Evolutionary conservation across 169 alveolate species (phyloP), one percentile per base, ranked within the genome.

Genomic region (Eimeria sp.): DNA sequence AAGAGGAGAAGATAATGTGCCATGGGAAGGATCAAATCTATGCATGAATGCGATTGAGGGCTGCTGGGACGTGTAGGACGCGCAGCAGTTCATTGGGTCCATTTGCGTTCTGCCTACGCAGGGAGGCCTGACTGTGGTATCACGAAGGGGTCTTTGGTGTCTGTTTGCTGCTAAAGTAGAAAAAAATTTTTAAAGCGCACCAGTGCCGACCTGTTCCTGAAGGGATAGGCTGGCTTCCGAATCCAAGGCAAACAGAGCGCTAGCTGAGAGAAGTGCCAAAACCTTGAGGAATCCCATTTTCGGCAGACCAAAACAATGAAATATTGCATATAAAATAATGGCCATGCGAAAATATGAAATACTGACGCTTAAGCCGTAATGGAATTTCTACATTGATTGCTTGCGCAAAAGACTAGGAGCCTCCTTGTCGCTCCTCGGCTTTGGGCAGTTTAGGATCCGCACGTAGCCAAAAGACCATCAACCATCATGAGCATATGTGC

Each of bases 231-330:
- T 20, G n/a, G 58, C 89, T 70, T 13, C 58, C 10, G 86, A 34
- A 34, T 49, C 40, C 89, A 80, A 11, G 40, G 70, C 67, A 27
- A 43, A 80, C 13, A 80, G 58, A 45, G 89, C 89, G 40, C 70
- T n/a, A 4, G 67, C 70, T 10, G 89, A 49, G 89, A 80, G 67
- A 40, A 47, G 49, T 16, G 63, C 27, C 4, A 80, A 80, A 49
- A 49, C 49, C 16, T 80, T 80, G 67, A 73, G 84, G 54, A 73
- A 5, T 13, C 84, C 84, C 84, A 73, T 73, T 25, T 14, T 40
- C 58, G 34, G 57, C n/a, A 1, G 0, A 1, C 14, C 40, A 65
- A n/a, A 40, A 9, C 40, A 65, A 25, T 9, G 40, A 65, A 65
- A 65, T 7, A 1, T 65, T 25, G 75, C 2, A 54, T 16, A 61